phyloP scores from a whole-genome alignment of 768 basidiomycete species.

The Multifurca ochricompacta region DNA sequence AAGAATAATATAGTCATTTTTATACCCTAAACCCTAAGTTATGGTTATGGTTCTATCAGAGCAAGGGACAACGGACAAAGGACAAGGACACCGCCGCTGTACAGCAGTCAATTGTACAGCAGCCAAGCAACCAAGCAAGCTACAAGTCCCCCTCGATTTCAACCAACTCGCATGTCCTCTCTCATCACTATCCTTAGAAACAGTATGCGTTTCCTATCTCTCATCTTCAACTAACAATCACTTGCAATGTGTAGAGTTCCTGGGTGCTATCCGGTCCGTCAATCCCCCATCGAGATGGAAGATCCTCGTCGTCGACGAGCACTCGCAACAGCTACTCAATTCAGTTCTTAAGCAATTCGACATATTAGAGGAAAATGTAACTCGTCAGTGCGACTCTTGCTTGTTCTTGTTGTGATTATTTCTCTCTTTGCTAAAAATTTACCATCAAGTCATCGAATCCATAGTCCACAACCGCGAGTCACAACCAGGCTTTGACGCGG shows the following conservation, averaged over 20 bases:
- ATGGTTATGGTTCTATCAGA: no score
- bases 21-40: no score
- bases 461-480: constrained; percentile 78
- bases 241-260: constrained; percentile 50
- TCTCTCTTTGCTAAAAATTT: background rate
- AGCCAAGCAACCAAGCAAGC: no score
- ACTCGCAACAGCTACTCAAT: constrained; percentile 75
- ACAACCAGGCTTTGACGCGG: constrained; percentile 79
- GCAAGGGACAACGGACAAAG: no score
- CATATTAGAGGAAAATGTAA: constrained; percentile 92
- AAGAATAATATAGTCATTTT: background rate
- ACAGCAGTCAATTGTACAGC: no score
- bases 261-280: constrained; percentile 81
- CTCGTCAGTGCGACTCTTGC: constrained; percentile 53
- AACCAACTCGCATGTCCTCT: constrained; percentile 31
- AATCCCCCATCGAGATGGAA: constrained; percentile 90
- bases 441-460: constrained; percentile 76
- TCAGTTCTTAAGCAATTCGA: constrained; percentile 90
- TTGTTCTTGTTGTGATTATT: background rate
- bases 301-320: constrained; percentile 92
- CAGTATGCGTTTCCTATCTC: constrained; percentile 27
- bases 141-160: no score
- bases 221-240: background rate
- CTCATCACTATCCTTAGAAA: constrained; percentile 36
- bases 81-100: no score